A percentile compares a stretch with the other conserved stretches of the same genome.
These are phyloP conservation scores for Gaeumannomyces tritici DNA, from an alignment of 2,329 filamentous ascomycete species.

Conservation along the genomic window DNA sequence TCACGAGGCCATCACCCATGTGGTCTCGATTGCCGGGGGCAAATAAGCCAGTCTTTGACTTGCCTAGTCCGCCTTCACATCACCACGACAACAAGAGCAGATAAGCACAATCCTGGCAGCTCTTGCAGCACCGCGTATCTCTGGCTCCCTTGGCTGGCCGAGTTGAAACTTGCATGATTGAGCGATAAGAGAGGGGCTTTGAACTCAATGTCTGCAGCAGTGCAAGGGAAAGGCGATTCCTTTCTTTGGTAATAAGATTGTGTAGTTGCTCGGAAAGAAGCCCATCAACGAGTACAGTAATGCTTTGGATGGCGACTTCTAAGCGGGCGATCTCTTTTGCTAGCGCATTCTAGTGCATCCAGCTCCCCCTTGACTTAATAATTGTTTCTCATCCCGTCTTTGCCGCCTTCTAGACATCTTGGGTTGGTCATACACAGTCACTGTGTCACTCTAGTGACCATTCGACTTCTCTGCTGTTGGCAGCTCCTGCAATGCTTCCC, in stretches of 20 bases:
- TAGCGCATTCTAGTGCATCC: not conserved
- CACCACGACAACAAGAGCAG: not conserved
- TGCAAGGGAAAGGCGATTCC: too few species aligned
- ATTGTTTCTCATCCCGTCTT: not conserved
- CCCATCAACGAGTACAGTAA: too few species aligned
- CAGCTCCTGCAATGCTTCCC: conserved; percentile 71
- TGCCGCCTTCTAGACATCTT: not conserved
- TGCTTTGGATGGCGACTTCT: too few species aligned
- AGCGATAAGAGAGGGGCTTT: too few species aligned
- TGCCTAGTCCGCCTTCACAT: not conserved
- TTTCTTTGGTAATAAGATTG: too few species aligned
- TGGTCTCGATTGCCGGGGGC: not conserved
- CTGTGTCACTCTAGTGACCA: conserved; percentile 17
- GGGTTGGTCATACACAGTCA: not conserved
- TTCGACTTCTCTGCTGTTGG: conserved; percentile 47
- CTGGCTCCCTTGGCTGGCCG: too few species aligned
- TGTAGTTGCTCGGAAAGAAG: too few species aligned
- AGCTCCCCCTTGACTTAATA: too few species aligned
- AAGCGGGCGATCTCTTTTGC: not conserved
- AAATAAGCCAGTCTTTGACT: not conserved
- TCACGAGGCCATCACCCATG: not conserved
- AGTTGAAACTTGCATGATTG: too few species aligned
- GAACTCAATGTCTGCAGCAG: too few species aligned
- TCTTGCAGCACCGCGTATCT: too few species aligned
- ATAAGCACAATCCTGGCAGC: not conserved